Base-by-base conservation (phyloP, 73 alveolate species). In the Diophrys sp. region DNA sequence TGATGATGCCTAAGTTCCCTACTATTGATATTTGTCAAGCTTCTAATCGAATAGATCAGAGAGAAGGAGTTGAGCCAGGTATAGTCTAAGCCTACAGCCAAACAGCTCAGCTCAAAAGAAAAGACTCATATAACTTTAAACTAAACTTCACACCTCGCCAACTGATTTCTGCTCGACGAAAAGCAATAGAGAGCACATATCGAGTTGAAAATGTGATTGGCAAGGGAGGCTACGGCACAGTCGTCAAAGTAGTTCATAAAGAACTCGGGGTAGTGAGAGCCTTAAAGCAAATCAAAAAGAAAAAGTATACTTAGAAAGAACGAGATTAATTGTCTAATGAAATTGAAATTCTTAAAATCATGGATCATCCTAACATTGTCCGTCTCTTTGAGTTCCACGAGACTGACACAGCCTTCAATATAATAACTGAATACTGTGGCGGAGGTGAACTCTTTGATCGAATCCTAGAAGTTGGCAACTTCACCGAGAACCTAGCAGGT, bases 341-440 rank as follows among this genome's bases (percentile, higher is more conserved):
- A 77, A 90, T 94, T 26, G 83, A 87, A 54, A 89, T 95, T 33
- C 77, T 95, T 88, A 89, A 86, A 76, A 77, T 77, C 34, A 80
- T 95, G 67, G 95, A 90, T 69, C 96, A 90, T 75, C 96, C 97
- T 25, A 91, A 94, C 79, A 91, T 94, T 75, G 96, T 94, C 44
- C 91, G 88, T 78, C 84, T 94, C 30, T 94, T 87, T 79, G 97
- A 94, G 81, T 89, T 82, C 83, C 91, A 85, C 74, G 98, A 94
- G 76, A 90, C 90, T 74, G 91, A 89, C 31, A 73, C 81, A 70
- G 53, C 85, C 81, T 89, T 87, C 77, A 87, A 85, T 88, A 83
- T 94, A 24, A 91, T 94, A 54, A 77, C 91, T 0, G 97, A 94
- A 84, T 89, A 70, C 79, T 91, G 97, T 78, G 87, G 84, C 54